Evolutionary conservation across 2,329 filamentous ascomycete species (phyloP).

Genomic region (Dothideomycetes sp.): DNA sequence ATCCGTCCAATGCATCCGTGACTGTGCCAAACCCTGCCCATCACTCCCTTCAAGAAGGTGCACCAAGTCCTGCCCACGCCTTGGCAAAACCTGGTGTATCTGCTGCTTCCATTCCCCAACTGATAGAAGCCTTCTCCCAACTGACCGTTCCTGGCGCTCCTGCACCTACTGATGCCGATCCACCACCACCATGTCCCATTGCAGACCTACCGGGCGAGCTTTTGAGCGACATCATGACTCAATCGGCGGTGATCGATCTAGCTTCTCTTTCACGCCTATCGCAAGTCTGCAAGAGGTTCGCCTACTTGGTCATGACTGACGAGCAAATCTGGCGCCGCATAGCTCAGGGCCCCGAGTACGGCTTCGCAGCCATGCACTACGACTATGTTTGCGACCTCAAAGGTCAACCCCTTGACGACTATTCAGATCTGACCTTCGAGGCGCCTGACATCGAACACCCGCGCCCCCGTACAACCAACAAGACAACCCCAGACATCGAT

Average conservation of each 20-base stretch:
- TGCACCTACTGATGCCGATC: constrained; percentile 59
- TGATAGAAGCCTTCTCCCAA: constrained; percentile 64
- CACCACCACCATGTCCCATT: constrained; percentile 70
- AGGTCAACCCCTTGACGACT: constrained; percentile 28
- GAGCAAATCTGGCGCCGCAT: constrained; percentile 77
- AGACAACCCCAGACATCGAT: constrained; percentile 10
- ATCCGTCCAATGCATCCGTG: constrained; percentile 38
- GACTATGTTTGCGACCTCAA: constrained; percentile 53
- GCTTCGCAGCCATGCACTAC: constrained; percentile 77
- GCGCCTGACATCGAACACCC: constrained; percentile 12
- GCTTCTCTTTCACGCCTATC: constrained; percentile 65
- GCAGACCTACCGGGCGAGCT: constrained; percentile 72
- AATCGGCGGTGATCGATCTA: constrained; percentile 64
- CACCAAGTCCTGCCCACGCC: no score
- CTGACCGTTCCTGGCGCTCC: constrained; percentile 57
- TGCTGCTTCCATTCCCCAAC: no score
- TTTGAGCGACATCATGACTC: constrained; percentile 63
- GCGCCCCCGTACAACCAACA: constrained; percentile 13
- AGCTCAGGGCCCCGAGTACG: constrained; percentile 59
- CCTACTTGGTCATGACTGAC: constrained; percentile 74
- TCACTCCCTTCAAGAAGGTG: constrained; percentile 33
- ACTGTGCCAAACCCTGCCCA: constrained; percentile 45
- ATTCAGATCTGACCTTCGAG: constrained; percentile 7
- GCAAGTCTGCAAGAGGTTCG: constrained; percentile 75
- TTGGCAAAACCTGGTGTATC: no score